Evolutionary conservation across 805 yeast species (phyloP).

Genomic region (Candida maesae): DNA sequence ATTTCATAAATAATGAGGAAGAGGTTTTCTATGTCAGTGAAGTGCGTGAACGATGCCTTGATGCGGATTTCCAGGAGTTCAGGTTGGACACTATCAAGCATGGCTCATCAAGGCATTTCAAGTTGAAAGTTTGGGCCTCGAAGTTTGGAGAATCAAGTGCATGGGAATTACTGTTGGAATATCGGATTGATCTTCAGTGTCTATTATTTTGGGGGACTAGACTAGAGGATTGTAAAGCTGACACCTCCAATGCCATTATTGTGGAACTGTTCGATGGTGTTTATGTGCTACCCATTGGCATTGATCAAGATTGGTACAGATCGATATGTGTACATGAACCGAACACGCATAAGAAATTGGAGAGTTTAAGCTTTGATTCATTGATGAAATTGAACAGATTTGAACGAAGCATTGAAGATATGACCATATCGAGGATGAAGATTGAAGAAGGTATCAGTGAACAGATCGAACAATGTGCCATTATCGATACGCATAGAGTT

Average conservation of each 20-base stretch:
- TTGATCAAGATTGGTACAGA: conserved; percentile 12
- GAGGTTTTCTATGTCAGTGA: conserved; percentile 35
- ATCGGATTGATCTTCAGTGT: conserved; percentile 6
- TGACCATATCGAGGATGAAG: conserved; percentile 20
- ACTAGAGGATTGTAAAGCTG: neutral
- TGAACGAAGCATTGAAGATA: conserved; percentile 34
- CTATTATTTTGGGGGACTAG: conserved; percentile 5
- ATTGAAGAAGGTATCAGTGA: conserved; percentile 14
- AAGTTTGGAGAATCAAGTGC: neutral
- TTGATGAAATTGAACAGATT: conserved; percentile 40
- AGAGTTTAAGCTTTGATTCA: conserved; percentile 34
- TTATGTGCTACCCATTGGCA: conserved; percentile 14
- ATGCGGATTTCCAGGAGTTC: conserved; percentile 31
- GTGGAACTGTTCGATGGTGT: conserved; percentile 14
- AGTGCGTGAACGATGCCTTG: conserved; percentile 24
- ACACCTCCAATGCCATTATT: conserved; percentile 8
- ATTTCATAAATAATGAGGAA: conserved; percentile 23
- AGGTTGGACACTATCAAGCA: conserved; percentile 11
- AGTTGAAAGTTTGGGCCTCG: conserved; percentile 14
- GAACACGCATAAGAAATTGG: conserved; percentile 2
- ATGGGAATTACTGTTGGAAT: conserved; percentile 9
- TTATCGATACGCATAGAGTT: conserved; percentile 3
- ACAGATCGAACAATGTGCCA: conserved; percentile 1
- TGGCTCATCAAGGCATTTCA: neutral
- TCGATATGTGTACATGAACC: conserved; percentile 4